These are phyloP conservation scores for Phyllosticta ampelicida DNA, from an alignment of 2,329 filamentous ascomycete genomes.

Conservation along the genomic window DNA sequence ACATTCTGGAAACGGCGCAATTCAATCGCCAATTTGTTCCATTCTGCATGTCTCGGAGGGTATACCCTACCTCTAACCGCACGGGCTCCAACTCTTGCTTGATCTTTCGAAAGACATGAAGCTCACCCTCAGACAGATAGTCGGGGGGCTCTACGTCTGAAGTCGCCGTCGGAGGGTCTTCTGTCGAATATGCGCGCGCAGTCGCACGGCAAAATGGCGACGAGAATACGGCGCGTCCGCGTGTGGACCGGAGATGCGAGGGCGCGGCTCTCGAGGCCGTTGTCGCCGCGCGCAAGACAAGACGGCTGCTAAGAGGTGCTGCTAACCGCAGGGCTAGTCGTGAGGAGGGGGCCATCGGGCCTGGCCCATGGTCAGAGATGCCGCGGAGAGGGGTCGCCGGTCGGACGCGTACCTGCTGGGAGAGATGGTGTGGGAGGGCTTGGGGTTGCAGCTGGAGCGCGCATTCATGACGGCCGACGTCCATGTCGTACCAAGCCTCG, in stretches of 20 bases:
- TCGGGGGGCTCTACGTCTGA: constrained; percentile 30
- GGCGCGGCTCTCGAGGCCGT: neutral
- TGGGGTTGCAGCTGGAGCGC: neutral
- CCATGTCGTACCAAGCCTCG: neutral
- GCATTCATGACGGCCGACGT: neutral
- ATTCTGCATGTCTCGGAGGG: neutral
- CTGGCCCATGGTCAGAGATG: neutral
- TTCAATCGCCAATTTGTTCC: neutral
- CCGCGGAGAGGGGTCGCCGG: neutral
- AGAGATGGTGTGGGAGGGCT: neutral
- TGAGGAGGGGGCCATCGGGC: neutral
- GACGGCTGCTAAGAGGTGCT: neutral
- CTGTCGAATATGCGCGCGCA: neutral
- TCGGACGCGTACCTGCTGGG: neutral
- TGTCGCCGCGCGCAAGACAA: neutral
- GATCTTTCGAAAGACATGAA: constrained; percentile 38
- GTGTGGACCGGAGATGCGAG: neutral
- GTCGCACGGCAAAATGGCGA: neutral
- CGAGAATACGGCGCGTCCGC: neutral
- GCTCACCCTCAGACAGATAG: constrained; percentile 36
- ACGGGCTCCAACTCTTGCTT: constrained; percentile 31
- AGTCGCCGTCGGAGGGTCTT: neutral
- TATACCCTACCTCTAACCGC: constrained; percentile 34
- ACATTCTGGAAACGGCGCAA: neutral
- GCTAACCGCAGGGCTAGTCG: neutral